Percentiles rank a stretch among this genome's conserved stretches.
Evolutionary conservation across 176 grass and related monocot genomes (phyloP).

Genomic region (Hordeum marinum): DNA sequence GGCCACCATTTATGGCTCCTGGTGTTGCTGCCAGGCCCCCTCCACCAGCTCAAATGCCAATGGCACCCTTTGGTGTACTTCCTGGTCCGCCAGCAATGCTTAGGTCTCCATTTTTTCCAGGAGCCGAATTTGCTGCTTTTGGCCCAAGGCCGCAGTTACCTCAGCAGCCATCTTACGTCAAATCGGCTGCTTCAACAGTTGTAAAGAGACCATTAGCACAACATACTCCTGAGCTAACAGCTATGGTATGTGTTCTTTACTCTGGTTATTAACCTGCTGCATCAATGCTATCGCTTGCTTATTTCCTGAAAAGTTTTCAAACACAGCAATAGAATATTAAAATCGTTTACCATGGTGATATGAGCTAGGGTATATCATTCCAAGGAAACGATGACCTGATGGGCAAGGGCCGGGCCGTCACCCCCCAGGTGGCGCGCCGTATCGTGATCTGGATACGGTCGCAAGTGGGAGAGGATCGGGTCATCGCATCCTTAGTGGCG

Average conservation of each 20-base stretch:
- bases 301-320: background rate
- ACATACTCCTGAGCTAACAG: conserved; percentile 90
- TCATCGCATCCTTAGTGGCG: too few relatives aligned
- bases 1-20: conserved; percentile 54
- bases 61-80: conserved; percentile 62
- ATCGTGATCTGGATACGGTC: too few relatives aligned
- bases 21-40: conserved; percentile 58
- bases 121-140: conserved; percentile 52
- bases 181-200: conserved; percentile 93
- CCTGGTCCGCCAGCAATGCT: conserved; percentile 66
- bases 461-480: too few relatives aligned
- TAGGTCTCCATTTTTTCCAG: conserved; percentile 46
- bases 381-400: background rate
- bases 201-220: conserved; percentile 96
- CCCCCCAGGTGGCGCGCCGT: too few relatives aligned
- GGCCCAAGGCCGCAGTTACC: conserved; percentile 57
- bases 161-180: conserved; percentile 96
- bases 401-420: too few relatives aligned
- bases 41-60: conserved; percentile 56
- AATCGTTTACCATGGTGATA: background rate
- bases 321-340: background rate
- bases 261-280: background rate
- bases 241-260: conserved; percentile 67
- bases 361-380: background rate
- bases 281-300: background rate